Conservation (phyloP, 1,284 basidiomycete genomes). For the Mrakiaceae sp. region DNA sequence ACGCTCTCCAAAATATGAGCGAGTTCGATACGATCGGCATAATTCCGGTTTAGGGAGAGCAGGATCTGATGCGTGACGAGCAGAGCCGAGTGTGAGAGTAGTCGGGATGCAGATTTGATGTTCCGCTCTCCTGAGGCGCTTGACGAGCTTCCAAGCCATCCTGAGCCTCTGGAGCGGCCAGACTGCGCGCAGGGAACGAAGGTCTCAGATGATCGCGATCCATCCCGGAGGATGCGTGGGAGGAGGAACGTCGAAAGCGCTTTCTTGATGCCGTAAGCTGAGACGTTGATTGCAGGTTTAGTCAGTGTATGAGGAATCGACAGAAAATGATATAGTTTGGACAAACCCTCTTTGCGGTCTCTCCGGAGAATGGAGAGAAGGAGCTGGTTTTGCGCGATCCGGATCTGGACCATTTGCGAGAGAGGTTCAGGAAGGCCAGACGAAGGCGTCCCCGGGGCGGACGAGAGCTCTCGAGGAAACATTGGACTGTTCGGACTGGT, state of each 20-base stretch:
- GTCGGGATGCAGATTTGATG: not conserved
- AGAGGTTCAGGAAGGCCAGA: conserved; percentile 35
- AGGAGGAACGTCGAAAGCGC: conserved; percentile 44
- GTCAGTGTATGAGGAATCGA: not conserved
- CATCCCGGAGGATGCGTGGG: not conserved
- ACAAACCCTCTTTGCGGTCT: conserved; percentile 45
- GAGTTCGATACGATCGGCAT: conserved; percentile 55
- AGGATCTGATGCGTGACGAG: conserved; percentile 56
- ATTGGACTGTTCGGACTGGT: not conserved
- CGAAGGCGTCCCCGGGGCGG: conserved; percentile 34
- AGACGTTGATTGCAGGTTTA: not conserved
- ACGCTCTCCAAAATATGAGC: conserved; percentile 52
- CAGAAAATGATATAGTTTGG: not conserved
- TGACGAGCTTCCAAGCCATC: not conserved
- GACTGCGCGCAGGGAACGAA: not conserved
- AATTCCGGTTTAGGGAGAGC: conserved; percentile 52
- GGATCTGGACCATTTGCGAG: conserved; percentile 44
- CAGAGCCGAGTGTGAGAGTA: conserved; percentile 51
- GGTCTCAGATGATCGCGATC: not conserved
- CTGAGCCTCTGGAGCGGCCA: not conserved
- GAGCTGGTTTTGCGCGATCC: conserved; percentile 55
- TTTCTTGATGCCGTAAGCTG: conserved; percentile 49
- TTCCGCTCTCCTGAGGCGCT: not conserved
- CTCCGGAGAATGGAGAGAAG: conserved; percentile 51
- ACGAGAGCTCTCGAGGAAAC: conserved; percentile 22